Conservation (phyloP, 2,329 filamentous ascomycete species). For the Albophoma yamanashiensis region DNA sequence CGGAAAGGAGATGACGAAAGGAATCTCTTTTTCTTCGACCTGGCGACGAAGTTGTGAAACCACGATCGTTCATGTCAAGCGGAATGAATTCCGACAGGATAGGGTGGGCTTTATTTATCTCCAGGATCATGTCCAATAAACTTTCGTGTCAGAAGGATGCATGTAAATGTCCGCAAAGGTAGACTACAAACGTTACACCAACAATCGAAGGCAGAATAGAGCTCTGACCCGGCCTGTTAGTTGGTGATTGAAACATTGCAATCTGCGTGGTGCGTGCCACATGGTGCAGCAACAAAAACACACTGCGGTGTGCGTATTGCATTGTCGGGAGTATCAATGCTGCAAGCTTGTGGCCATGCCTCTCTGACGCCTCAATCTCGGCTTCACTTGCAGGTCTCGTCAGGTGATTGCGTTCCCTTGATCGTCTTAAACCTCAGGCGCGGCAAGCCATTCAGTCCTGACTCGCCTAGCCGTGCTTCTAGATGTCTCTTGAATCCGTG, state of each 20-base stretch:
- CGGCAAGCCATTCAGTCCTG: neutral
- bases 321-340: neutral
- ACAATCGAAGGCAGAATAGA: too few species aligned
- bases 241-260: too few species aligned
- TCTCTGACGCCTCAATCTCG: neutral
- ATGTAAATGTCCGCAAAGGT: too few species aligned
- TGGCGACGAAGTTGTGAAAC: conserved; percentile 5
- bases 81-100: neutral
- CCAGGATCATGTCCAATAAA: too few species aligned
- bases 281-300: too few species aligned
- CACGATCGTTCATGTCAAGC: neutral
- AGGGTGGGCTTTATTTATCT: neutral
- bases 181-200: too few species aligned
- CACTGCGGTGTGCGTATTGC: too few species aligned
- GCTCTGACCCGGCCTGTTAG: too few species aligned
- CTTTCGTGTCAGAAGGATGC: too few species aligned
- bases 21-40: conserved; percentile 9
- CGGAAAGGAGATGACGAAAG: conserved; percentile 2
- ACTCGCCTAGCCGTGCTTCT: neutral
- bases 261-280: too few species aligned
- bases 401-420: neutral
- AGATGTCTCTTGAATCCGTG: neutral
- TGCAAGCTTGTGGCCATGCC: neutral
- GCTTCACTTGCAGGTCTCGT: neutral
- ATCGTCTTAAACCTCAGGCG: neutral